Base-by-base conservation (phyloP, 768 basidiomycete genomes). In the Tremella yokohamensis region DNA sequence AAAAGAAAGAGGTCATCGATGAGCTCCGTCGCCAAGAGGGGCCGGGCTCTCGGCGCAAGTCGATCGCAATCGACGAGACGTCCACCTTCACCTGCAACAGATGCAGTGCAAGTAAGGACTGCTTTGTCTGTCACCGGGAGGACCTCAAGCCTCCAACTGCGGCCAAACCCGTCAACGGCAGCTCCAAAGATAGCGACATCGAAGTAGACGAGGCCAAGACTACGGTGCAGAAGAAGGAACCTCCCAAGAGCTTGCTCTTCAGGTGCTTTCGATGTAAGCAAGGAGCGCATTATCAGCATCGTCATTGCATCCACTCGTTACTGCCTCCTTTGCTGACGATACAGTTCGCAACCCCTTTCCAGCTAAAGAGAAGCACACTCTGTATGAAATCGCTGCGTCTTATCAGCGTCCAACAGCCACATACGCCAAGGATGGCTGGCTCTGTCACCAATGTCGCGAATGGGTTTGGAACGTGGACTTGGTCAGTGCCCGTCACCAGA, bases 221-320 rank as follows among this genome's bases (percentile, higher is more conserved):
- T 18, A 40, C 24, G 0, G 9, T 24, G 2, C 25, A 2, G 18
- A 20, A 42, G 19, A 66, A 83, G 24, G 68, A 79, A 54, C 76
- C 78, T 37, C 81, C 82, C 60, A 74, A 79, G 29, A 74, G 79
- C n/a, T 6, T 15, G 24, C 40, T 52, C 15, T 94, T 90, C 75
- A 82, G 92, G 22, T 96, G 92, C 76, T 73, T 85, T 51, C 82
- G 85, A 18, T 96, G 92, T 80, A 88, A 87, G 67, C 84, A 90
- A 47, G 79, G 86, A 3, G 83, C 86, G 8, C 92, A 96, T 75
- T 94, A 94, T 73, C 78, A 77, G 20, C 89, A 92, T 76, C 77
- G 72, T 77, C 29, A 62, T 70, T 58, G 8, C 6, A 34, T 11
- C 6, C 11, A 6, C 29, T 11, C 29, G 4, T 4, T 11, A 11